phyloP scores from a whole-genome alignment of 495 filamentous ascomycete genomes.

The Penicillium herquei region DNA sequence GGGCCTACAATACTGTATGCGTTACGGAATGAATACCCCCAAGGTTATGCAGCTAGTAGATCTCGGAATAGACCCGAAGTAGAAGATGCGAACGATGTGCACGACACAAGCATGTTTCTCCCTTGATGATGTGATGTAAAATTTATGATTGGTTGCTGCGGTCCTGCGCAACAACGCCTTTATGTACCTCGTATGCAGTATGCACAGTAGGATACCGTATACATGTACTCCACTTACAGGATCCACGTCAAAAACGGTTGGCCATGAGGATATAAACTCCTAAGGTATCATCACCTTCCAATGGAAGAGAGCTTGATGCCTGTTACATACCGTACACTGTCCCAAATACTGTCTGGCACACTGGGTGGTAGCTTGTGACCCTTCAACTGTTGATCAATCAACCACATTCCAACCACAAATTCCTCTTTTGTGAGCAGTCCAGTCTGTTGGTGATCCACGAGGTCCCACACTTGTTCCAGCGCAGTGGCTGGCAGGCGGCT shows the following conservation, averaged over 20 bases:
- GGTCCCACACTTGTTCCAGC: constrained; percentile 79
- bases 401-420: constrained; percentile 95
- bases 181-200: not conserved
- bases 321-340: constrained; percentile 64
- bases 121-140: not conserved
- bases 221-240: too few relatives aligned
- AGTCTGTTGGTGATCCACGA: constrained; percentile 66
- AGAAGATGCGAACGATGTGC: too few relatives aligned
- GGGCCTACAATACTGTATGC: too few relatives aligned
- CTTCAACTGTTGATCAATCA: constrained; percentile 85
- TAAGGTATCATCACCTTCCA: constrained; percentile 2
- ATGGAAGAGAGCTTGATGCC: constrained; percentile 34
- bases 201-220: too few relatives aligned
- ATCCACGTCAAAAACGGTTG: too few relatives aligned
- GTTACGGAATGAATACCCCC: too few relatives aligned
- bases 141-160: not conserved
- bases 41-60: too few relatives aligned
- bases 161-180: constrained; percentile 8
- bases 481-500: constrained; percentile 65
- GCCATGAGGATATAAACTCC: constrained; percentile 1
- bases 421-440: constrained; percentile 71
- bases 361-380: constrained; percentile 81
- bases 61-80: too few relatives aligned
- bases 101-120: too few relatives aligned
- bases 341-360: constrained; percentile 84